These are phyloP conservation scores for Colletotrichum chrysophilum DNA, from an alignment of 2,329 filamentous ascomycete species.

Conservation along the genomic window DNA sequence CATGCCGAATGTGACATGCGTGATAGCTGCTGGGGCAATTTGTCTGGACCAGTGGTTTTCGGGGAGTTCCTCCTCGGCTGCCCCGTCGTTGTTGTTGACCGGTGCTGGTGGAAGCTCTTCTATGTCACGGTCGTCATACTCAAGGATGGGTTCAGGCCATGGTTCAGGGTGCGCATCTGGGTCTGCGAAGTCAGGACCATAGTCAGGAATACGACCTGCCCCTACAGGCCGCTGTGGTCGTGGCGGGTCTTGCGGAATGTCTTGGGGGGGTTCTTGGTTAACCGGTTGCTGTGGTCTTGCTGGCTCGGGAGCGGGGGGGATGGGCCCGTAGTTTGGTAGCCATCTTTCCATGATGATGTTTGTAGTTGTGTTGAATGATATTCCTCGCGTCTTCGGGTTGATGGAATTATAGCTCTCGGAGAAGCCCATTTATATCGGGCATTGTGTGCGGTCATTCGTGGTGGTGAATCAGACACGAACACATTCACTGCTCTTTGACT, in stretches of 20 bases:
- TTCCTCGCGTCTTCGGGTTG: not conserved
- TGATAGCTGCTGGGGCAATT: not conserved
- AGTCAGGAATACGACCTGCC: not conserved
- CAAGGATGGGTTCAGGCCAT: not conserved
- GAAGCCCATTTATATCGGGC: not conserved
- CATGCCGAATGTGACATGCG: not conserved
- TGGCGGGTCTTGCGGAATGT: not conserved
- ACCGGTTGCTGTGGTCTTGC: not conserved
- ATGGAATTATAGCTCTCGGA: not conserved
- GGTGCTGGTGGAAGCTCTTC: not conserved
- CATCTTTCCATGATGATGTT: not conserved
- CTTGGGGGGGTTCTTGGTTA: not conserved
- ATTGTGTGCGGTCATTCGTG: not conserved
- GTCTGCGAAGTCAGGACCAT: not conserved
- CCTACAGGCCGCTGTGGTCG: not conserved
- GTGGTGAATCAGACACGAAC: not conserved
- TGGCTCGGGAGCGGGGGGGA: not conserved
- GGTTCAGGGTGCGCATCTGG: accelerated
- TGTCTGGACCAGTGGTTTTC: not conserved
- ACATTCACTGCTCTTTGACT: not conserved
- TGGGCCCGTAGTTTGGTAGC: not conserved
- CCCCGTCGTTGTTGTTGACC: not conserved
- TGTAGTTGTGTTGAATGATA: not conserved
- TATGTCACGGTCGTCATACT: accelerated
- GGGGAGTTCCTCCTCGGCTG: not conserved